Evolutionary conservation across 805 yeast species (phyloP).

Genomic region (Kodamaea jinghongensis): DNA sequence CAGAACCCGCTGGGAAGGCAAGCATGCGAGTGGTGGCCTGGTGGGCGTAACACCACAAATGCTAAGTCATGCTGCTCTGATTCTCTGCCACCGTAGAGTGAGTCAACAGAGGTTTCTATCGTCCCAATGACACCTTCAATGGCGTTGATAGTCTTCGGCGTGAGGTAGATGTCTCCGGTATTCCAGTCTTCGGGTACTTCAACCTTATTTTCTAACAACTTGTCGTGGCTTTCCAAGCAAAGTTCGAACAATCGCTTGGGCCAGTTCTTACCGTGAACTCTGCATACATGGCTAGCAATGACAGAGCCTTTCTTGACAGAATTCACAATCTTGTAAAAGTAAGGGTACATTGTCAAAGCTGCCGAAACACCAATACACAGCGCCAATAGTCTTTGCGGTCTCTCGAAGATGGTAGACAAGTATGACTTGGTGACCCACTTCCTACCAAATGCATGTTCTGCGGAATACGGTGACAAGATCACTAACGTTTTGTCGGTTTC

Average conservation of each 20-base stretch:
- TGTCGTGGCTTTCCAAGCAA: constrained; percentile 56
- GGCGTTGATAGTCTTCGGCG: constrained; percentile 64
- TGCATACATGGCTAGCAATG: constrained; percentile 56
- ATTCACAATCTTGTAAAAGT: constrained; percentile 49
- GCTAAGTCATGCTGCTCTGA: constrained; percentile 40
- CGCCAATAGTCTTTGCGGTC: constrained; percentile 78
- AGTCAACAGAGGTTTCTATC: constrained; percentile 67
- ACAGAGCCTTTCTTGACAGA: constrained; percentile 49
- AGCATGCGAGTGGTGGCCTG: constrained; percentile 86
- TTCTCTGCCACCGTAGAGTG: constrained; percentile 20
- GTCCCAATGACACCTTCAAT: constrained; percentile 77
- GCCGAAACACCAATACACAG: constrained; percentile 76
- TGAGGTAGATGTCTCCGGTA: constrained; percentile 75
- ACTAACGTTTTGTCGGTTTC: constrained; percentile 52
- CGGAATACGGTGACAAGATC: constrained; percentile 65
- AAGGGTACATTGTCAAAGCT: constrained; percentile 67
- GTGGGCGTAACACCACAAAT: constrained; percentile 73
- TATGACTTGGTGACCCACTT: constrained; percentile 72
- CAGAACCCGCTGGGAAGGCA: constrained; percentile 86
- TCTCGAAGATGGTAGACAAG: constrained; percentile 67
- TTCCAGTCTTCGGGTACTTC: constrained; percentile 85
- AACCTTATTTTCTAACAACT: constrained; percentile 49
- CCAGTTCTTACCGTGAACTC: constrained; percentile 77
- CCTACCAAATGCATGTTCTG: constrained; percentile 71
- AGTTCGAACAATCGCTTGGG: constrained; percentile 55